These are phyloP conservation scores for Pythium aristosporum DNA, from an alignment of 352 stramenopile genomes.

Conservation along the genomic window DNA sequence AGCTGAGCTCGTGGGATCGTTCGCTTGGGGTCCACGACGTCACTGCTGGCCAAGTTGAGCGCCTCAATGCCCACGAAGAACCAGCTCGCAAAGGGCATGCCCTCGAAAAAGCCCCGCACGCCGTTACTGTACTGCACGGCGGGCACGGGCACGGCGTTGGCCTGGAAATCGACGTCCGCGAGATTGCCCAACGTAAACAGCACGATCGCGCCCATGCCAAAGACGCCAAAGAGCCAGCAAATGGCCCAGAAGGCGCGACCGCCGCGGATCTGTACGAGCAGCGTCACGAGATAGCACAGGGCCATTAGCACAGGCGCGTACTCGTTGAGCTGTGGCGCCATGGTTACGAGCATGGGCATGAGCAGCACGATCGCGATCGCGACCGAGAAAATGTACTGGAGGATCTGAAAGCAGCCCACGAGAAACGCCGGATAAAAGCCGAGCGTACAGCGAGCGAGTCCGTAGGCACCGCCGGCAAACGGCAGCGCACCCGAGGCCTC, in stretches of 20 bases:
- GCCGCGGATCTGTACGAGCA: conserved; percentile 19
- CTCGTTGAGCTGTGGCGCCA: conserved; percentile 1
- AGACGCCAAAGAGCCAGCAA: conserved; percentile 12
- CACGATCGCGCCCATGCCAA: conserved; percentile 15
- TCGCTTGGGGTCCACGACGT: conserved; percentile 22
- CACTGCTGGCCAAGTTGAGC: conserved; percentile 27
- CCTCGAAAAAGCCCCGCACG: conserved; percentile 10
- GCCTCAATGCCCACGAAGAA: conserved; percentile 34
- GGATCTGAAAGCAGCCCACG: conserved; percentile 29
- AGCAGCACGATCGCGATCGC: conserved; percentile 20
- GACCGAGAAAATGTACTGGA: conserved; percentile 29
- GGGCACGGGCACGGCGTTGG: conserved; percentile 3
- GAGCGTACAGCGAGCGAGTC: conserved; percentile 29
- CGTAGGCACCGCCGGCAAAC: conserved; percentile 36
- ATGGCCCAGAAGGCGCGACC: conserved; percentile 25
- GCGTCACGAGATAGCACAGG: conserved; percentile 11
- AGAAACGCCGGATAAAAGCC: conserved; percentile 33
- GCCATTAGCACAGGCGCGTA: conserved; percentile 19
- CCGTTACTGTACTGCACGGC: conserved; percentile 7
- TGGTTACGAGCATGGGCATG: conserved; percentile 13
- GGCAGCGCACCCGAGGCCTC: conserved; percentile 30
- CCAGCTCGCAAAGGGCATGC: conserved; percentile 26
- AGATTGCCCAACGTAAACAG: conserved; percentile 25
- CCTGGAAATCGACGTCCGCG: conserved; percentile 14
- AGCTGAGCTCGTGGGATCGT: conserved; percentile 27